Evolutionary conservation across 805 yeast genomes (phyloP).

Genomic region (Candida maris): DNA sequence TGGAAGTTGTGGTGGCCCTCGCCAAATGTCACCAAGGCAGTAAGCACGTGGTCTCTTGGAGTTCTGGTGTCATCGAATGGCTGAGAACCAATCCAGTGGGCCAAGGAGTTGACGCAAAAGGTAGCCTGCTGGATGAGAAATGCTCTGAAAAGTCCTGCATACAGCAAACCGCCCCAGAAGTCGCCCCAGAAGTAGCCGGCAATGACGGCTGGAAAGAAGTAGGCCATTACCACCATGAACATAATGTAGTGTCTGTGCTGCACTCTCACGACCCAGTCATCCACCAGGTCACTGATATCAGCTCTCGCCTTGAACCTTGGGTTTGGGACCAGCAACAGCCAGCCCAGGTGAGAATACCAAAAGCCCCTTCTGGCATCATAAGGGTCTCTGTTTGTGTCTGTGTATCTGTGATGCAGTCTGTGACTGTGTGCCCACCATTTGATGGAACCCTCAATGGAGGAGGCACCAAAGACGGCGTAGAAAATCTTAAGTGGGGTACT

Average conservation of each 20-base stretch:
- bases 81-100: conserved; percentile 83
- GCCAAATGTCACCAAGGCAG: conserved; percentile 82
- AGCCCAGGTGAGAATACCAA: conserved; percentile 82
- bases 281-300: conserved; percentile 72
- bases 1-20: conserved; percentile 91
- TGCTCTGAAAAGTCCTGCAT: conserved; percentile 70
- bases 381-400: conserved; percentile 80
- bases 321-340: conserved; percentile 80
- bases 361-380: conserved; percentile 82
- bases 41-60: conserved; percentile 76
- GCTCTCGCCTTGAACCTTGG: conserved; percentile 81
- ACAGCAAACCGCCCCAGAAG: conserved; percentile 68
- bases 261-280: conserved; percentile 74
- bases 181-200: conserved; percentile 58
- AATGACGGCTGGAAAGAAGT: conserved; percentile 56
- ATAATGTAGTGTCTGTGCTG: conserved; percentile 76
- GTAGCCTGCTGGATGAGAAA: conserved; percentile 78
- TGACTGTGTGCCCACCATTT: conserved; percentile 90
- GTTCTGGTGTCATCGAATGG: conserved; percentile 87
- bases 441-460: conserved; percentile 79
- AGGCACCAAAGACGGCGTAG: conserved; percentile 76
- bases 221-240: conserved; percentile 58
- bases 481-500: conserved; percentile 56
- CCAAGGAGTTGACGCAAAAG: conserved; percentile 80
- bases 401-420: conserved; percentile 82